Evolutionary conservation across 768 basidiomycete species (phyloP), one percentile per base, ranked within the genome.

Genomic region (Mycena latifolia): DNA sequence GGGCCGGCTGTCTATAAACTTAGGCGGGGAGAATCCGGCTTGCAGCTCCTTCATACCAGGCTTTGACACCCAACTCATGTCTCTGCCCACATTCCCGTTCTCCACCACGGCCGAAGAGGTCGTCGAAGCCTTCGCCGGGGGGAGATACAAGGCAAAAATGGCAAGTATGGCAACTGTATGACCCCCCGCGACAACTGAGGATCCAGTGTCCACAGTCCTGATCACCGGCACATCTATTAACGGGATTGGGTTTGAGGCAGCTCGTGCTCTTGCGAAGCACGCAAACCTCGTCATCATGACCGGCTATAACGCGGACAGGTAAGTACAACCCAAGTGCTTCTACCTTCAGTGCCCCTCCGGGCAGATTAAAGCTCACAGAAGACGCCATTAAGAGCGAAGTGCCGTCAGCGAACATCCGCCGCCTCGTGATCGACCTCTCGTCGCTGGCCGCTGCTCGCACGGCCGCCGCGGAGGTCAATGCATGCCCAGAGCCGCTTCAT

Each of bases 191-290:
- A 35, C 33, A 14, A 14, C 33, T 14, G 8, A n/a, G 33, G 33
- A 35, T 35, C 33, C 14, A 14, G 14, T 35, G 22, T 27, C 7
- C 11, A 17, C 41, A 57, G 55, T 46, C 11, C 18, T 57, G 14
- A 57, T 57, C 27, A 57, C 55, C 17, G 55, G 55, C 1, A 57
- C 55, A 4, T 57, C 55, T 15, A 27, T 57, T 3, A 57, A 57
- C 15, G 55, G 55, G 31, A 57, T 57, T 31, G 55, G 55, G 5
- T 45, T 46, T 15, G 55, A 57, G 20, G 18, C 55, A 1, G 55
- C 55, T 11, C 55, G 41, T 2, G 55, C 28, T 11, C 33, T 57
- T 35, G 55, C 55, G 17, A 46, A 57, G 43, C 29, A 57, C 14
- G 55, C 55, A 8, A 57, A 46, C 18, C 55, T 57, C 18, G 43